These are phyloP conservation scores for Trichomonas gallinae DNA, from an alignment of 208 protist species.

Conservation along the genomic window DNA sequence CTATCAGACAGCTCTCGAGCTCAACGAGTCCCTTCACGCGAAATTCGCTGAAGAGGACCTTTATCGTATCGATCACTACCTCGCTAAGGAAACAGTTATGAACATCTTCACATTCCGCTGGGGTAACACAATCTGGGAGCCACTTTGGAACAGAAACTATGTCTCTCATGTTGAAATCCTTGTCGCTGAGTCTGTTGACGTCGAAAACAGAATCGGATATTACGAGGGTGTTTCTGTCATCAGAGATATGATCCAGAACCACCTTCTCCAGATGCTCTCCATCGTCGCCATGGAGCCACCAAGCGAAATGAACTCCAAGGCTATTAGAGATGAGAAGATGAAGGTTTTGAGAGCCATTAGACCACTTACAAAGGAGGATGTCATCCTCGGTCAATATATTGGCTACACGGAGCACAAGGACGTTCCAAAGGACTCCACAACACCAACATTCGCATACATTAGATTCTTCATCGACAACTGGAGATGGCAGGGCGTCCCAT, in stretches of 20 bases:
- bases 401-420: slow-evolving; percentile 53
- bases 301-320: slow-evolving; percentile 54
- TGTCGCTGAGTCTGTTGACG: slow-evolving; percentile 72
- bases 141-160: slow-evolving; percentile 65
- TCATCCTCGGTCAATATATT: slow-evolving; percentile 75
- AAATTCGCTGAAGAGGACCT: slow-evolving; percentile 65
- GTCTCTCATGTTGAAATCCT: slow-evolving; percentile 68
- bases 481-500: slow-evolving; percentile 70
- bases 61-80: slow-evolving; percentile 77
- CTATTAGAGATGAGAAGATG: slow-evolving; percentile 71
- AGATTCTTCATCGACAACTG: slow-evolving; percentile 66
- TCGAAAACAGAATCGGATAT: slow-evolving; percentile 52
- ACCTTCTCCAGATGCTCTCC: slow-evolving; percentile 58
- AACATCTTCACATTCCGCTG: slow-evolving; percentile 75
- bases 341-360: slow-evolving; percentile 54
- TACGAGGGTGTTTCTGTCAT: slow-evolving; percentile 42
- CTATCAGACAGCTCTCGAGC: slow-evolving; percentile 54
- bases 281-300: slow-evolving; percentile 74
- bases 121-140: slow-evolving; percentile 63
- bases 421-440: slow-evolving; percentile 54
- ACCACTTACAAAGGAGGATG: slow-evolving; percentile 53
- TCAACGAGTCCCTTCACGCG: slow-evolving; percentile 53
- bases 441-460: slow-evolving; percentile 63
- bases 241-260: slow-evolving; percentile 40
- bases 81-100: slow-evolving; percentile 76